These are phyloP conservation scores for Trichoderma sp. DNA, from an alignment of 2,329 filamentous ascomycete species.

Conservation along the genomic window DNA sequence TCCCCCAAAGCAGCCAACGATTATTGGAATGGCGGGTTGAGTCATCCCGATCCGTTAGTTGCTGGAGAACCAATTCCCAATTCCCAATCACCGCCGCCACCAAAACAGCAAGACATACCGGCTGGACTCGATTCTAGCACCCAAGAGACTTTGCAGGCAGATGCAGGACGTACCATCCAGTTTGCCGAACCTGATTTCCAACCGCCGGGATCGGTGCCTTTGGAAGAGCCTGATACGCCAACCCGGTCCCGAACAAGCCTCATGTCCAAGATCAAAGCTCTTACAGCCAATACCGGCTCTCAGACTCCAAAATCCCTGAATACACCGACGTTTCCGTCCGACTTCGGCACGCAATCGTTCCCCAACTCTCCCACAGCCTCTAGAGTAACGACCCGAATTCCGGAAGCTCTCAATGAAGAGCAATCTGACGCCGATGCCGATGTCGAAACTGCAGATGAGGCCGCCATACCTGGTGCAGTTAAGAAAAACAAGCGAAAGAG, in stretches of 20 bases:
- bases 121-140: not conserved
- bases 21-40: conserved; percentile 24
- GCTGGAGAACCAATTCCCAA: not conserved
- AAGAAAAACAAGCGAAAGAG: conserved; percentile 63
- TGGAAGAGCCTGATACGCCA: conserved; percentile 61
- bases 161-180: conserved; percentile 63
- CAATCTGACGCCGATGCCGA: conserved; percentile 58
- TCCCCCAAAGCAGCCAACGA: conserved; percentile 16
- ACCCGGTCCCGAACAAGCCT: conserved; percentile 64
- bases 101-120: not conserved
- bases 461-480: conserved; percentile 40
- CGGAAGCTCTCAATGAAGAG: conserved; percentile 53
- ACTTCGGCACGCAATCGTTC: conserved; percentile 41
- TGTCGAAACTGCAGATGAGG: conserved; percentile 81
- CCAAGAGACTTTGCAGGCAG: not conserved
- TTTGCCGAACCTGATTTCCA: conserved; percentile 60
- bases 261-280: conserved; percentile 74
- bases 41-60: conserved; percentile 16
- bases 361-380: conserved; percentile 48
- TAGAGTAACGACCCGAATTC: conserved; percentile 48
- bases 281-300: conserved; percentile 55
- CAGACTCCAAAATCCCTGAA: conserved; percentile 46
- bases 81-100: not conserved
- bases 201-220: conserved; percentile 59
- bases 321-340: conserved; percentile 30